These are phyloP conservation scores for Phytopythium ostracodes DNA, from an alignment of 352 stramenopile genomes.

Conservation along the genomic window DNA sequence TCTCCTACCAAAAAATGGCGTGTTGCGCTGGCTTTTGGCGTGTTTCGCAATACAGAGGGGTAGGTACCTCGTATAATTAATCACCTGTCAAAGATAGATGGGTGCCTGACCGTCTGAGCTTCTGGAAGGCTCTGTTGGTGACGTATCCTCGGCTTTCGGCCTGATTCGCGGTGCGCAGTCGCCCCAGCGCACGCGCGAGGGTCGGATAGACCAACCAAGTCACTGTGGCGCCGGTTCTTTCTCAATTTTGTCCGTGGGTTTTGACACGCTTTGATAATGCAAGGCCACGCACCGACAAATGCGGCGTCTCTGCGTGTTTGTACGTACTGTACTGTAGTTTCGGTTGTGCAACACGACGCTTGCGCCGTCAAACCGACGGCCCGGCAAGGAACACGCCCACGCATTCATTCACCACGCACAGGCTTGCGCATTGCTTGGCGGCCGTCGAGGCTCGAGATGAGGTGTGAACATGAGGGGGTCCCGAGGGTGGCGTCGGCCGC, in stretches of 20 bases:
- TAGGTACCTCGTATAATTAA: background rate
- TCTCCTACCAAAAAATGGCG: background rate
- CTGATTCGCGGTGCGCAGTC: background rate
- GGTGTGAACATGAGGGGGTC: background rate
- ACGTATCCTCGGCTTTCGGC: background rate
- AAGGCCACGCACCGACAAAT: too few relatives aligned
- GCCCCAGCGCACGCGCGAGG: background rate
- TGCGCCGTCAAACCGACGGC: background rate
- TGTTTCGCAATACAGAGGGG: slow-evolving; percentile 1
- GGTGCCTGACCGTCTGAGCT: background rate
- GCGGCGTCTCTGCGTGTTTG: background rate
- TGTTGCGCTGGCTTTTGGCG: slow-evolving; percentile 2
- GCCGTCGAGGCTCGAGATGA: background rate
- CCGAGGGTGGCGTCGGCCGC: background rate
- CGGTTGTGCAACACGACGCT: background rate
- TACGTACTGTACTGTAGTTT: too few relatives aligned
- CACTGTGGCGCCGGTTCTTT: background rate
- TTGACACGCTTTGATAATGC: too few relatives aligned
- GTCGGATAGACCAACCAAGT: background rate
- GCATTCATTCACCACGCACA: background rate
- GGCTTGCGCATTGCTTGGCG: slow-evolving; percentile 3
- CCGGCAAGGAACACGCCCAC: background rate
- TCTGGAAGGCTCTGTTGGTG: background rate
- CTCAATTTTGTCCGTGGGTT: background rate
- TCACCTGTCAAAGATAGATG: background rate